Conservation (phyloP, 495 filamentous ascomycete species). For the Xylaria castorea region DNA sequence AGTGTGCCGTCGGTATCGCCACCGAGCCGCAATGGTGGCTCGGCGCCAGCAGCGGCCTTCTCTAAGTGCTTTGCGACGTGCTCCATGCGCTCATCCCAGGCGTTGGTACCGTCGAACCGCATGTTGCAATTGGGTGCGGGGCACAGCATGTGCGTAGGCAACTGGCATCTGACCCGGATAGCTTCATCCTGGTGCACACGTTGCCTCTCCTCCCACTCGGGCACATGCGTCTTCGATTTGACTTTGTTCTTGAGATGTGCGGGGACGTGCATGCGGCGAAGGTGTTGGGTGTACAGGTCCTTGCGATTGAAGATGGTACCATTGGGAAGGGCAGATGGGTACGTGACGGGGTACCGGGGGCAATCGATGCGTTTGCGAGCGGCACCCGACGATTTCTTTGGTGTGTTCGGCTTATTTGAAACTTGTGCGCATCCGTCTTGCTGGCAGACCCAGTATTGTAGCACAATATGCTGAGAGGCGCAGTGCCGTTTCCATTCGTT, state of each 20-base stretch:
- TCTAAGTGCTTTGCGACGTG: slow-evolving; percentile 88
- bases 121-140: slow-evolving; percentile 63
- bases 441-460: slow-evolving; percentile 82
- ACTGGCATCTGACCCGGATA: slow-evolving; percentile 61
- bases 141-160: slow-evolving; percentile 70
- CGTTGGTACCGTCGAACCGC: slow-evolving; percentile 65
- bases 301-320: slow-evolving; percentile 88
- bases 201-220: slow-evolving; percentile 52
- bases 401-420: slow-evolving; percentile 36
- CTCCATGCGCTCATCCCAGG: slow-evolving; percentile 89
- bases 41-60: slow-evolving; percentile 48
- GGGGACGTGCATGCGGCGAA: slow-evolving; percentile 82
- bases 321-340: slow-evolving; percentile 33
- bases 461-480: slow-evolving; percentile 77
- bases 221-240: slow-evolving; percentile 44
- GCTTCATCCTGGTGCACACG: slow-evolving; percentile 63
- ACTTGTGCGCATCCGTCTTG: slow-evolving; percentile 64
- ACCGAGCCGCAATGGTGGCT: slow-evolving; percentile 47
- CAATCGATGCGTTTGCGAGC: slow-evolving; percentile 47
- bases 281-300: slow-evolving; percentile 89
- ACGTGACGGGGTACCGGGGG: slow-evolving; percentile 36
- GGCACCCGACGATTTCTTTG: slow-evolving; percentile 29
- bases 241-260: slow-evolving; percentile 46
- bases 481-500: slow-evolving; percentile 97
- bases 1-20: slow-evolving; percentile 46